These are phyloP conservation scores for Limnanthes douglasii DNA, from an alignment of 345 rosid genomes.

Conservation along the genomic window DNA sequence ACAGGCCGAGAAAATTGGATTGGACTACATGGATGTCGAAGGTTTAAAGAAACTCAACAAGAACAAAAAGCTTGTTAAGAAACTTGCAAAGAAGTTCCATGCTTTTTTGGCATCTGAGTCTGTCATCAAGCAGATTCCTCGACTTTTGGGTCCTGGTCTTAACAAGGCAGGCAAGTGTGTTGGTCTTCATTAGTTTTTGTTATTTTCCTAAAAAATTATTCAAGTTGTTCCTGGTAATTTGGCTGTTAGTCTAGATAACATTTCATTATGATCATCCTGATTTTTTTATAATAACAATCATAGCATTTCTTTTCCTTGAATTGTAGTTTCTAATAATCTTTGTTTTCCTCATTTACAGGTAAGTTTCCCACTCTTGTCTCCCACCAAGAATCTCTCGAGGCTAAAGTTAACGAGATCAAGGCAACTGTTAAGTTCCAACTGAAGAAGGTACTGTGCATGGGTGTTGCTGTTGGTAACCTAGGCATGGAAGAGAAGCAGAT, in stretches of 20 bases:
- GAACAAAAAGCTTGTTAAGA: constrained; percentile 29
- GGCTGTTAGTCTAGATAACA: no score
- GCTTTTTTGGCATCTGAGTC: constrained; percentile 34
- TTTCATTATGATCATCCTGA: neutral
- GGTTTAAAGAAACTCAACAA: constrained; percentile 27
- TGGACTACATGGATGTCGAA: constrained; percentile 28
- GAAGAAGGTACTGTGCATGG: constrained; percentile 64
- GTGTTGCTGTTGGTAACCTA: constrained; percentile 52
- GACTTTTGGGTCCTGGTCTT: constrained; percentile 31
- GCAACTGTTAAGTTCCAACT: constrained; percentile 54
- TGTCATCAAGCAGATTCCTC: constrained; percentile 35
- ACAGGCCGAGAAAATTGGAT: constrained; percentile 27
- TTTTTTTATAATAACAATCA: neutral
- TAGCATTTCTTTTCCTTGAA: neutral
- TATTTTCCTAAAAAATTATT: neutral
- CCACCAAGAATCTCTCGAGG: constrained; percentile 50
- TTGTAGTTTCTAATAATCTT: no score
- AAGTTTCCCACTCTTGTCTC: constrained; percentile 53
- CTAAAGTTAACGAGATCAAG: constrained; percentile 47
- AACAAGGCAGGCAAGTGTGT: constrained; percentile 28
- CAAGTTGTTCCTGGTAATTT: no score
- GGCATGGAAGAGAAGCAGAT: constrained; percentile 63
- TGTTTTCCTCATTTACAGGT: constrained; percentile 17
- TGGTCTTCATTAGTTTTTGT: neutral
- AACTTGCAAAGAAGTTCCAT: constrained; percentile 29